These are phyloP conservation scores for Ascochyta lentis DNA, from an alignment of 2,329 filamentous ascomycete genomes.

Conservation along the genomic window DNA sequence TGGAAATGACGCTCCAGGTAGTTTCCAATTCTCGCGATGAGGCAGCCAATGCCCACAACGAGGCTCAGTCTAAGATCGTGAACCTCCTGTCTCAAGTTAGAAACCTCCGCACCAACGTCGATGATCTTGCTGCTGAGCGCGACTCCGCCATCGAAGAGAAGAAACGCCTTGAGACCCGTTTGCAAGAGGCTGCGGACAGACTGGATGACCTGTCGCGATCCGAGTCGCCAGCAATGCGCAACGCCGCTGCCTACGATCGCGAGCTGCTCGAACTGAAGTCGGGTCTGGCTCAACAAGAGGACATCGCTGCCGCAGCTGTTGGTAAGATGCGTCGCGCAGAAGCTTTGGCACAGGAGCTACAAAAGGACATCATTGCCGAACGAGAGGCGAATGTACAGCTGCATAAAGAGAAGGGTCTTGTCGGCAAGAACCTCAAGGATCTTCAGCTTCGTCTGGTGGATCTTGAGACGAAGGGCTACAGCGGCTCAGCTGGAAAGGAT, in stretches of 20 bases:
- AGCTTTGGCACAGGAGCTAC: constrained; percentile 83
- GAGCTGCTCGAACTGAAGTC: constrained; percentile 90
- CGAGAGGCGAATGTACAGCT: constrained; percentile 81
- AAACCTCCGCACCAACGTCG: constrained; percentile 79
- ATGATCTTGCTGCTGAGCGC: constrained; percentile 84
- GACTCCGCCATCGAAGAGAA: constrained; percentile 89
- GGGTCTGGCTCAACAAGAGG: constrained; percentile 87
- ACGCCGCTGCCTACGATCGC: constrained; percentile 86
- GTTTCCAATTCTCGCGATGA: constrained; percentile 92
- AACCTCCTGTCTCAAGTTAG: constrained; percentile 89
- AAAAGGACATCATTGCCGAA: constrained; percentile 89
- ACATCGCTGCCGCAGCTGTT: constrained; percentile 87
- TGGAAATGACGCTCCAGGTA: constrained; percentile 89
- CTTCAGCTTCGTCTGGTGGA: constrained; percentile 89
- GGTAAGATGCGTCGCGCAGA: constrained; percentile 98
- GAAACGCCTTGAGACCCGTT: constrained; percentile 81
- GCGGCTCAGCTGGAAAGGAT: constrained; percentile 87
- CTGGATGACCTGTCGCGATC: constrained; percentile 87
- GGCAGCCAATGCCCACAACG: constrained; percentile 89
- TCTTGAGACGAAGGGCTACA: constrained; percentile 93
- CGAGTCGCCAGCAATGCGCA: constrained; percentile 85
- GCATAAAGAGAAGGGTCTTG: constrained; percentile 84
- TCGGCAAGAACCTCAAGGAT: constrained; percentile 92
- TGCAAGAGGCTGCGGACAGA: constrained; percentile 85
- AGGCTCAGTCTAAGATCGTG: constrained; percentile 92